Evolutionary conservation across 345 rosid species (phyloP), one percentile per base, ranked within the genome.

Genomic region (Brassica juncea): DNA sequence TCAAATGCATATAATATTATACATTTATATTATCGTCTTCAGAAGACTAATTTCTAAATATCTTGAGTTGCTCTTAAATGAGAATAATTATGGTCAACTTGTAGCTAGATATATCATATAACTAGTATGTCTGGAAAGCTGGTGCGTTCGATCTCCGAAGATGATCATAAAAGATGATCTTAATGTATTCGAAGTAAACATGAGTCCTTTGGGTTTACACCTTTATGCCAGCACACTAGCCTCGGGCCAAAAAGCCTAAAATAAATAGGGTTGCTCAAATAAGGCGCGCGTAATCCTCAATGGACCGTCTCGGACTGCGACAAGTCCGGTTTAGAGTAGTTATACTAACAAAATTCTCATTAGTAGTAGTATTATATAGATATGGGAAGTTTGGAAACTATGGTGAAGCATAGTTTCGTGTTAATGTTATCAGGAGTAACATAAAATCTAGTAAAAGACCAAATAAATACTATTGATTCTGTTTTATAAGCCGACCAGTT

Each of bases 201-300:
- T 10, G 7, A 23, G 4, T 12, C 7, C 9, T 57, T 8, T 57
- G 23, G 21, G 16, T 27, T 60, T 60, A 11, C 66, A 4, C 19
- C n/a, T 12, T 27, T 61, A 28, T 68, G 25, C n/a, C 61, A 68
- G 60, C 73, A 76, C 68, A 59, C 23, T 4, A 76, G 12, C 12
- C 64, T 60, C 70, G 14, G 28, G 55, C 14, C 25, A 23, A 23
- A 23, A 23, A 23, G 25, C 25, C 25, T 61, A 70, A 21, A 77
- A 69, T 70, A 19, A 69, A 47, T 49, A 49, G 57, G 57, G 37
- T 30, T 70, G 32, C 75, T 62, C 75, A 62, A 77, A 70, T 62
- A 32, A 77, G 27, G 80, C 55, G 25, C 25, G 25, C 25, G 62
- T 52, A 21, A 61, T 63, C 52, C 62, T 32, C 30, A 70, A 54